A percentile compares a stretch with the other conserved stretches of the same genome.
phyloP scores from a whole-genome alignment of 495 filamentous ascomycete genomes.

The Penicillium egyptiacum region DNA sequence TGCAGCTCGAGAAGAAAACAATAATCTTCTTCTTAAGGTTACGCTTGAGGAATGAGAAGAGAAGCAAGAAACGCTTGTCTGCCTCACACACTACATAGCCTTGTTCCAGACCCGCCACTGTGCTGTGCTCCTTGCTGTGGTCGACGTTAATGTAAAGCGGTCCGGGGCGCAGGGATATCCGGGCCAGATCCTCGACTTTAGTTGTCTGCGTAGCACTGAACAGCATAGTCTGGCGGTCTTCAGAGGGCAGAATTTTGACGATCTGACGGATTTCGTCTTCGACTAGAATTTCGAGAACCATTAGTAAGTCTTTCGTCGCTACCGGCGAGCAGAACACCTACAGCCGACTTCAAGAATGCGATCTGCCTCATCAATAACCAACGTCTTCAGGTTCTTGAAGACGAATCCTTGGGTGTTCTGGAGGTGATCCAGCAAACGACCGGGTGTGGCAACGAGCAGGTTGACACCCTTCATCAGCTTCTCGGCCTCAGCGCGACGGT shows the following conservation, averaged over 20 bases:
- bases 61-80: constrained; percentile 87
- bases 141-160: constrained; percentile 97
- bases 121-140: constrained; percentile 72
- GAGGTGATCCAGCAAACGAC: constrained; percentile 88
- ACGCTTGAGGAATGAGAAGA: constrained; percentile 95
- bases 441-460: constrained; percentile 89
- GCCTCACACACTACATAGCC: constrained; percentile 92
- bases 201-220: constrained; percentile 98
- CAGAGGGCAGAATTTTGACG: constrained; percentile 87
- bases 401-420: constrained; percentile 91
- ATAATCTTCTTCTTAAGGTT: constrained; percentile 94
- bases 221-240: constrained; percentile 90
- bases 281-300: no score
- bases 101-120: constrained; percentile 90
- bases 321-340: no score
- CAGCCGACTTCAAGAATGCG: constrained; percentile 94
- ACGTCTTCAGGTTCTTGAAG: constrained; percentile 85
- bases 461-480: constrained; percentile 95
- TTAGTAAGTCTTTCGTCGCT: no score
- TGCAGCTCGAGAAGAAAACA: constrained; percentile 93
- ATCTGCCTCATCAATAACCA: constrained; percentile 90
- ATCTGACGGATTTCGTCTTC: constrained; percentile 98
- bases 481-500: constrained; percentile 85
- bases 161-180: constrained; percentile 88
- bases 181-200: constrained; percentile 93